These are phyloP conservation scores for Akanthomyces uredinophilus DNA, from an alignment of 2,329 filamentous ascomycete species.

Conservation along the genomic window DNA sequence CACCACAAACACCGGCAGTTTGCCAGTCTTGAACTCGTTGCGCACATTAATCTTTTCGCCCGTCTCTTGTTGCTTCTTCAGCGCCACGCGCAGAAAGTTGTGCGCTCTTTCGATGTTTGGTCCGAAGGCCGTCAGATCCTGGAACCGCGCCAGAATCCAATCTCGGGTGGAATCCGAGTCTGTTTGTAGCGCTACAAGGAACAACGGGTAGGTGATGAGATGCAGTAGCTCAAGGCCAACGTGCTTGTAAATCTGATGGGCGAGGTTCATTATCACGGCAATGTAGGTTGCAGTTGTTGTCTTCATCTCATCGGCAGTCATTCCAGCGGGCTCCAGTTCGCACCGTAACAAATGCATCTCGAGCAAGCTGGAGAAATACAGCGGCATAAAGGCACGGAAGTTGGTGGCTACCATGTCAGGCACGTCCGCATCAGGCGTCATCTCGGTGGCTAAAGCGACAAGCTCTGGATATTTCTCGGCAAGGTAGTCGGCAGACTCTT, in stretches of 20 bases:
- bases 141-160: slow-evolving; percentile 30
- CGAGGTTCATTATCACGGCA: slow-evolving; percentile 26
- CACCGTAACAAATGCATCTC: slow-evolving; percentile 20
- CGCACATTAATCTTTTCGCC: slow-evolving; percentile 5
- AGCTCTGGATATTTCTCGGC: slow-evolving; percentile 23
- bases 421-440: slow-evolving; percentile 23
- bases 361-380: slow-evolving; percentile 30
- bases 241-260: slow-evolving; percentile 29
- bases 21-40: background rate
- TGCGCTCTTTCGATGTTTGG: slow-evolving; percentile 29
- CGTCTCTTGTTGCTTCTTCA: background rate
- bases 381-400: slow-evolving; percentile 30
- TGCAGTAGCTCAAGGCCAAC: slow-evolving; percentile 27
- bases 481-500: slow-evolving; percentile 20
- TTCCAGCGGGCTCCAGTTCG: slow-evolving; percentile 2
- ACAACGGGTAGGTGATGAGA: slow-evolving; percentile 30
- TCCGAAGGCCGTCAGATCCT: slow-evolving; percentile 26
- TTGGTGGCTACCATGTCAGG: slow-evolving; percentile 28
- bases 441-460: slow-evolving; percentile 23
- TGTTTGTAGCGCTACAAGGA: slow-evolving; percentile 32
- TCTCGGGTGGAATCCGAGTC: slow-evolving; percentile 28
- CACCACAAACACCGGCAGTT: background rate
- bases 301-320: background rate
- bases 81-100: slow-evolving; percentile 20
- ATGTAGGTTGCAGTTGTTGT: slow-evolving; percentile 1